Evolutionary conservation across 169 alveolate genomes (phyloP).

Genomic region (Fabrea salina): DNA sequence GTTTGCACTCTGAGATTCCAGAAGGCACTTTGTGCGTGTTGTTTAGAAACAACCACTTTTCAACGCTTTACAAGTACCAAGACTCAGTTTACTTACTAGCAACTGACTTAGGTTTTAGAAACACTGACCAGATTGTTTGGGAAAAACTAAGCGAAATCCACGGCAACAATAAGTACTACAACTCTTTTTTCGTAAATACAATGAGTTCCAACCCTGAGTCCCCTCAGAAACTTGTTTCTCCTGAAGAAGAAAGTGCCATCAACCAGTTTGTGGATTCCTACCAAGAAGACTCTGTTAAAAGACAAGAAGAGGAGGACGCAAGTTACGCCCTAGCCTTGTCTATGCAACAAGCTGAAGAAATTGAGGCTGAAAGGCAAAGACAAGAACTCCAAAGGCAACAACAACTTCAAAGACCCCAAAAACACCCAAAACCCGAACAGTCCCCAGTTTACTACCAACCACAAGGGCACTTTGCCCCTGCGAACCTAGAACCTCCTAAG

Average conservation of each 20-base stretch:
- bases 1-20: neutral
- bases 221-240: neutral
- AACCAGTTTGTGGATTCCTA: neutral
- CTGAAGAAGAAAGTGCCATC: neutral
- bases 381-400: neutral
- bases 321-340: neutral
- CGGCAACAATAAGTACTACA: neutral
- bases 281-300: neutral
- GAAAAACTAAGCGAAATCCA: constrained; percentile 1
- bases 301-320: neutral
- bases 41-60: constrained; percentile 37
- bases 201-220: neutral
- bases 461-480: too few relatives aligned
- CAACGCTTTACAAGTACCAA: constrained; percentile 16
- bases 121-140: constrained; percentile 10
- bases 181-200: neutral
- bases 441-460: neutral
- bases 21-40: neutral
- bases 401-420: neutral
- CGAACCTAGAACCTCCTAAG: neutral
- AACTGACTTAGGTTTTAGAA: constrained; percentile 29
- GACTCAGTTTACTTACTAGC: constrained; percentile 15
- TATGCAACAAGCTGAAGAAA: neutral
- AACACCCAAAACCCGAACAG: neutral
- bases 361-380: neutral